Evolutionary conservation across 2,329 filamentous ascomycete species (phyloP).

Genomic region (Colletotrichum gigasporum): DNA sequence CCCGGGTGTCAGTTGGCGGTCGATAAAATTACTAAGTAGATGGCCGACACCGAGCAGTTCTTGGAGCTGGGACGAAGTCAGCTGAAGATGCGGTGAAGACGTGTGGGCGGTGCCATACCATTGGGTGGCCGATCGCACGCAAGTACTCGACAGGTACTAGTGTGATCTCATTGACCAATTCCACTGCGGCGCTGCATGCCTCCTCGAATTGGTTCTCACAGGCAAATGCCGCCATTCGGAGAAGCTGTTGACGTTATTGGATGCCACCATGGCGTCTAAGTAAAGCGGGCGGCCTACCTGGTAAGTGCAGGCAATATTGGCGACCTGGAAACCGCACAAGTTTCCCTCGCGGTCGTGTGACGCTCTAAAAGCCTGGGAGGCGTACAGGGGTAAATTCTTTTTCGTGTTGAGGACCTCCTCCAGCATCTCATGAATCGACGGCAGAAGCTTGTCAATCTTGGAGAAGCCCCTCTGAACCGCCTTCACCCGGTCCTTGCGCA

Average conservation of each 20-base stretch:
- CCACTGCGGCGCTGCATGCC: conserved; percentile 25
- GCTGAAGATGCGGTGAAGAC: not conserved
- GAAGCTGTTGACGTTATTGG: conserved; percentile 17
- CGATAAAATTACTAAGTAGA: conserved; percentile 32
- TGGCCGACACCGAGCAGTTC: conserved; percentile 33
- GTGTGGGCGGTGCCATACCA: not conserved
- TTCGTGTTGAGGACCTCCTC: conserved; percentile 18
- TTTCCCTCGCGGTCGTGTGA: conserved; percentile 36
- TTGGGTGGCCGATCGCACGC: conserved; percentile 30
- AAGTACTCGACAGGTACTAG: conserved; percentile 29
- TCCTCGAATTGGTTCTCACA: conserved; percentile 31
- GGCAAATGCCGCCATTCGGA: conserved; percentile 30
- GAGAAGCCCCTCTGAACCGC: conserved; percentile 13
- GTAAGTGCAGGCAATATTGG: conserved; percentile 46
- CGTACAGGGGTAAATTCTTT: conserved; percentile 14
- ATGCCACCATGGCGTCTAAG: too few species aligned
- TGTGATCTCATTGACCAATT: conserved; percentile 30
- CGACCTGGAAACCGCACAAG: conserved; percentile 45
- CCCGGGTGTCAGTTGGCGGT: conserved; percentile 18
- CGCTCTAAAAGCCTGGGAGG: conserved; percentile 9
- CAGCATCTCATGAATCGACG: conserved; percentile 26
- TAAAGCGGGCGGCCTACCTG: conserved; percentile 36
- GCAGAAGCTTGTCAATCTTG: conserved; percentile 21
- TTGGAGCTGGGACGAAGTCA: conserved; percentile 22
- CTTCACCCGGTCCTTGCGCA: conserved; percentile 28